Base-by-base conservation (phyloP, 495 filamentous ascomycete species). In the Lasiosphaeria ovina region DNA sequence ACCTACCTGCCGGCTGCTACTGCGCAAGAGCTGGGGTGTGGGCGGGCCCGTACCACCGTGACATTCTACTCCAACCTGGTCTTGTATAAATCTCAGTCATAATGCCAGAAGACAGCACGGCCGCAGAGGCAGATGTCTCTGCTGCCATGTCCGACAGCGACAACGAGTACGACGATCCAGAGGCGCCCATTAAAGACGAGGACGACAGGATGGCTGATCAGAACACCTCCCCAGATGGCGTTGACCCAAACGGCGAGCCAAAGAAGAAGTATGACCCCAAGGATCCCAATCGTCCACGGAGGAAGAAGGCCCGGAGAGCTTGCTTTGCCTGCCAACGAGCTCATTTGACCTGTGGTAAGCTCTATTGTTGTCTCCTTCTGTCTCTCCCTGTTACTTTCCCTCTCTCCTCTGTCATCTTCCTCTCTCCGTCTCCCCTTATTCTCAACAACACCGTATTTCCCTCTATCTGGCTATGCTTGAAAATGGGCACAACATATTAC, bases 251-350 rank as follows among this genome's bases (percentile, higher is more conserved):
- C 61, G 72, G 73, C 17, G 75, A 80, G 74, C 75, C 67, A 65
- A 85, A 78, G 69, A 85, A 87, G 72, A 85, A 87, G 74, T 77
- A 81, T 52, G 80, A 89, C 72, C 82, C 90, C 36, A 95, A 94
- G 71, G 94, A 98, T 71, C 91, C 93, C 35, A 79, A 86, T 68
- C 83, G 94, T 63, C 91, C 94, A 45, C 82, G 92, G 66, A 85
- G 94, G 70, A 98, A 98, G 81, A 98, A 98, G 82, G 94, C 94
- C 36, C 82, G 93, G 65, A 83, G 94, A 70, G 94, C 94, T 57
- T 98, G 94, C 72, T 93, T 89, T 84, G 93, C 95, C 35, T 98
- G 94, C 75, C 94, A 98, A 75, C 83, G 95, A 73, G 94, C 94
- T 54, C 94, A 98, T 83, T 81, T 98, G 67, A 98, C 94, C 62